Percentiles rank a stretch among this genome's conserved stretches.
phyloP scores from a whole-genome alignment of 2,329 filamentous ascomycete species.

The Zymoseptoria passerinii region DNA sequence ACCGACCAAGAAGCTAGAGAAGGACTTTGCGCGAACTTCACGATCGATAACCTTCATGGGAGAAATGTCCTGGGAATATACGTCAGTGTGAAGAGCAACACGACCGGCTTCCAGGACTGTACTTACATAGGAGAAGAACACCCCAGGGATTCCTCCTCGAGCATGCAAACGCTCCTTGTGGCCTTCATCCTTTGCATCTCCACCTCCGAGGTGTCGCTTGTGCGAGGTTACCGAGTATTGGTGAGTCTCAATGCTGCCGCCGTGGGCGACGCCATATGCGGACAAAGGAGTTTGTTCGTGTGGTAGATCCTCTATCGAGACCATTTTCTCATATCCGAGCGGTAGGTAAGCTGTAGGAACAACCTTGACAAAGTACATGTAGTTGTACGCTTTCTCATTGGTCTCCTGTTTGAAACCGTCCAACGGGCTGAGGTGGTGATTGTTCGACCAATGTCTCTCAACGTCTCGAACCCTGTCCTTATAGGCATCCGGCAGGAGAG shows the following conservation, averaged over 20 bases:
- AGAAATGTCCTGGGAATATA: slow-evolving; percentile 62
- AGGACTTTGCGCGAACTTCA: slow-evolving; percentile 79
- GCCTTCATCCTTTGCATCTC: slow-evolving; percentile 75
- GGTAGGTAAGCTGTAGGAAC: slow-evolving; percentile 93
- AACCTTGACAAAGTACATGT: slow-evolving; percentile 99
- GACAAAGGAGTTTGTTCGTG: slow-evolving; percentile 56
- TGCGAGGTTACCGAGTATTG: slow-evolving; percentile 98
- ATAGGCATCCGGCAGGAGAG: slow-evolving; percentile 71
- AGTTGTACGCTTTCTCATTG: slow-evolving; percentile 80
- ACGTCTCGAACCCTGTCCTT: slow-evolving; percentile 54
- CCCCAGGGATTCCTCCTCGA: slow-evolving; percentile 83
- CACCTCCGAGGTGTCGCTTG: slow-evolving; percentile 77
- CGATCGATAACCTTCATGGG: slow-evolving; percentile 99
- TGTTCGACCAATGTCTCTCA: slow-evolving; percentile 62
- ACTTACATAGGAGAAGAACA: slow-evolving; percentile 96
- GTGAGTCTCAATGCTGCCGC: slow-evolving; percentile 87
- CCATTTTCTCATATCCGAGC: slow-evolving; percentile 70
- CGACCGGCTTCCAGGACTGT: slow-evolving; percentile 12
- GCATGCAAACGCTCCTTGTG: slow-evolving; percentile 90
- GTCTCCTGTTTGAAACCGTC: slow-evolving; percentile 72
- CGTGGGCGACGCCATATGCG: slow-evolving; percentile 52
- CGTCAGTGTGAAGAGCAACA: slow-evolving; percentile 17
- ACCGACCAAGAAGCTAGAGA: slow-evolving; percentile 85
- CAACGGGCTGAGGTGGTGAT: slow-evolving; percentile 81
- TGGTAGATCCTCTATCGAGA: slow-evolving; percentile 28